These are phyloP conservation scores for Talaromyces trachyspermus DNA, from an alignment of 495 filamentous ascomycete genomes.

Conservation along the genomic window DNA sequence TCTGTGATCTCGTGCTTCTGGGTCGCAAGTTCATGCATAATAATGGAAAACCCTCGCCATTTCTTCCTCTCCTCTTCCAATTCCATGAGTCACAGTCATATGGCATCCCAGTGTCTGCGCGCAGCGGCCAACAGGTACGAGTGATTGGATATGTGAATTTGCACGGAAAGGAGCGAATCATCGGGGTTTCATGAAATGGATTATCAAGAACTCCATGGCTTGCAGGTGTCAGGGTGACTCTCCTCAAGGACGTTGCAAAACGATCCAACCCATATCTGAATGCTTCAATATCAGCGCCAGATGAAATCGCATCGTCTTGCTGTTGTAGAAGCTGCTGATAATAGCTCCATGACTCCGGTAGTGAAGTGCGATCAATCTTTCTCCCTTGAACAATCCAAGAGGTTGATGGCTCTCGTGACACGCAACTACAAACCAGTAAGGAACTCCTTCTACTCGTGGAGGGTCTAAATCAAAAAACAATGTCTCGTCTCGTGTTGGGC, in stretches of 20 bases:
- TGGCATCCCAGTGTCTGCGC: slow-evolving; percentile 7
- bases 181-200: slow-evolving; percentile 24
- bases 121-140: slow-evolving; percentile 15
- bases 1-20: slow-evolving; percentile 12
- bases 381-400: no score
- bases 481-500: no score
- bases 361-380: no score
- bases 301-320: slow-evolving; percentile 13
- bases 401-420: no score
- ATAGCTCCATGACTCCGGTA: slow-evolving; percentile 18
- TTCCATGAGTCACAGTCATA: slow-evolving; percentile 11
- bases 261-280: slow-evolving; percentile 17
- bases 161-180: slow-evolving; percentile 22
- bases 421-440: no score
- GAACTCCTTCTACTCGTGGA: no score
- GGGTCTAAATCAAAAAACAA: no score
- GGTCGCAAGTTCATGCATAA: slow-evolving; percentile 13
- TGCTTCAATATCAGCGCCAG: slow-evolving; percentile 14
- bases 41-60: slow-evolving; percentile 15
- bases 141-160: slow-evolving; percentile 26
- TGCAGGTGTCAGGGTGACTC: slow-evolving; percentile 22
- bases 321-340: slow-evolving; percentile 14
- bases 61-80: slow-evolving; percentile 12
- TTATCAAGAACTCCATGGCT: slow-evolving; percentile 19
- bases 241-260: slow-evolving; percentile 17